Percentiles rank a stretch among this genome's conserved stretches.
These are phyloP conservation scores for Erucastrum elatum DNA, from an alignment of 345 rosid species.

Conservation along the genomic window DNA sequence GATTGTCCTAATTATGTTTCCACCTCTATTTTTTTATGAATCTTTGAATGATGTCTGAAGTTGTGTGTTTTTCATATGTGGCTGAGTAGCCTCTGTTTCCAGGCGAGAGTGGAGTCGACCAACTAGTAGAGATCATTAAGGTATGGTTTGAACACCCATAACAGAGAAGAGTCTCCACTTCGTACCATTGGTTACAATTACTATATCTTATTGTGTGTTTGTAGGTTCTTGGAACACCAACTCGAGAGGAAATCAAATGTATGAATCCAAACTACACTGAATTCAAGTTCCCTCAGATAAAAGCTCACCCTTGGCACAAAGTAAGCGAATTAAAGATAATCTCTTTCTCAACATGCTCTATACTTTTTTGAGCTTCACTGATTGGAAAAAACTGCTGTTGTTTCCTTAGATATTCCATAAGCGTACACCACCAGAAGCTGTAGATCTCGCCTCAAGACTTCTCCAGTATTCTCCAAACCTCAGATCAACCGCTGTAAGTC, in stretches of 20 bases:
- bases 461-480: constrained; percentile 68
- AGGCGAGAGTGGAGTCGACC: constrained; percentile 73
- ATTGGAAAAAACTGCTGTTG: constrained; percentile 3
- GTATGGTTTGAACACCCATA: constrained; percentile 30
- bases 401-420: constrained; percentile 56
- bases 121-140: constrained; percentile 77
- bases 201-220: not conserved
- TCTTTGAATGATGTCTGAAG: constrained; percentile 1
- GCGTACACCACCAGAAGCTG: constrained; percentile 72
- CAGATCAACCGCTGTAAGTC: constrained; percentile 61
- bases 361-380: not conserved
- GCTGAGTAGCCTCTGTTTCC: constrained; percentile 62
- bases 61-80: constrained; percentile 2
- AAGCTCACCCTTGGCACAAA: constrained; percentile 99
- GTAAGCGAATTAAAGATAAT: constrained; percentile 42
- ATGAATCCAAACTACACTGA: constrained; percentile 78
- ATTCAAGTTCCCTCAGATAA: constrained; percentile 88
- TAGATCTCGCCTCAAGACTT: constrained; percentile 62
- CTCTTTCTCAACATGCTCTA: not conserved
- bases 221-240: constrained; percentile 73
- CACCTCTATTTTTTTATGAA: not conserved
- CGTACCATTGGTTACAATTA: not conserved
- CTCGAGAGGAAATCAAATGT: constrained; percentile 70
- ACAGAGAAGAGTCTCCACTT: not conserved
- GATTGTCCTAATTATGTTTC: not conserved